Percentiles rank a stretch among this genome's conserved stretches.
phyloP scores from a whole-genome alignment of 1,284 basidiomycete species.

The Boletus semigastroideus region DNA sequence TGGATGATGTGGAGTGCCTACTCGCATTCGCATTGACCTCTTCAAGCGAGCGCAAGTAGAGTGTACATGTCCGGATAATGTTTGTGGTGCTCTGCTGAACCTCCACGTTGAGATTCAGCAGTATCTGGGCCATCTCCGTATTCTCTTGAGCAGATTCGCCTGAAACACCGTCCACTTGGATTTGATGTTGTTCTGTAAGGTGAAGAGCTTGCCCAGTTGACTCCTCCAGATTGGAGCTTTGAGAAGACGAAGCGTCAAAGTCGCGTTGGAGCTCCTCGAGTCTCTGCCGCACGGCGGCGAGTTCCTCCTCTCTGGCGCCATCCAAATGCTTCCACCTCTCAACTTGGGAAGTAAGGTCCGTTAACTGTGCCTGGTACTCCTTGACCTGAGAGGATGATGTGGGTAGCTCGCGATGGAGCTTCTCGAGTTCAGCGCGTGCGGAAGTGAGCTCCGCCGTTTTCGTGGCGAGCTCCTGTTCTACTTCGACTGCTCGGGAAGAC shows the following conservation, averaged over 20 bases:
- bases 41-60: background rate
- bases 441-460: background rate
- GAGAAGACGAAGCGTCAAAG: background rate
- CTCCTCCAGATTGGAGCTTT: too few relatives aligned
- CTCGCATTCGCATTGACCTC: background rate
- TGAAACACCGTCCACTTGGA: too few relatives aligned
- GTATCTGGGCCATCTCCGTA: background rate
- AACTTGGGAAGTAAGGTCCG: background rate
- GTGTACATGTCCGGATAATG: background rate
- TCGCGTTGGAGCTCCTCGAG: background rate
- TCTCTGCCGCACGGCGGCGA: background rate
- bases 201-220: too few relatives aligned
- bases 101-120: background rate
- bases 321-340: conserved; percentile 3
- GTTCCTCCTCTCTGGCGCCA: background rate
- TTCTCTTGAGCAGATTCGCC: background rate
- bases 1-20: background rate
- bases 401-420: conserved; percentile 2
- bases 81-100: background rate
- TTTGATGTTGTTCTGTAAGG: too few relatives aligned
- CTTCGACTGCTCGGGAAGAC: background rate
- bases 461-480: background rate
- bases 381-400: background rate
- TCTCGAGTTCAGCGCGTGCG: background rate
- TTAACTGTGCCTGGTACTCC: background rate